A percentile compares a stretch with the other conserved stretches of the same genome.
These are phyloP conservation scores for Helichrysum umbraculigerum DNA, from an alignment of 129 eudicot species.

Conservation along the genomic window DNA sequence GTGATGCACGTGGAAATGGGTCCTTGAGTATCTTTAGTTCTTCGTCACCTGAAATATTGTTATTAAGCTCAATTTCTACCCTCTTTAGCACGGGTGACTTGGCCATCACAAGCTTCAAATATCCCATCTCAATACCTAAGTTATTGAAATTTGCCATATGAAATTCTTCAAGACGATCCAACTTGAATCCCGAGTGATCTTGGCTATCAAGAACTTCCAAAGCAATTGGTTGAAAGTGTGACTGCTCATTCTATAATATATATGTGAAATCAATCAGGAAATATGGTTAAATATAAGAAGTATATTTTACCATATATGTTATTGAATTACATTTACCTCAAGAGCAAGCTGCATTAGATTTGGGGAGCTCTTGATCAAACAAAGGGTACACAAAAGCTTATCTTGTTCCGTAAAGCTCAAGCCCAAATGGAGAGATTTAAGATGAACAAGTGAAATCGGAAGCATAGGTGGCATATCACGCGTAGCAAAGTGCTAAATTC, in stretches of 20 bases:
- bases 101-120: too few relatives aligned
- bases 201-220: background rate
- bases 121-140: background rate
- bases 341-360: background rate
- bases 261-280: too few relatives aligned
- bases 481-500: background rate
- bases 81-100: too few relatives aligned
- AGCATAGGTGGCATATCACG: background rate
- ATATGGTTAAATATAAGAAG: too few relatives aligned
- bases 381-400: background rate
- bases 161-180: too few relatives aligned
- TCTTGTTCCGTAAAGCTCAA: slow-evolving; percentile 1
- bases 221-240: background rate
- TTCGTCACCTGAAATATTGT: too few relatives aligned
- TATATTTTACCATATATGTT: background rate
- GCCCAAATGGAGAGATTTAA: background rate
- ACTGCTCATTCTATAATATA: too few relatives aligned
- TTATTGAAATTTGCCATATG: too few relatives aligned
- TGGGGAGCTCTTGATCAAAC: slow-evolving; percentile 5
- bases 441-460: background rate
- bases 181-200: background rate
- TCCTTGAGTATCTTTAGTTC: too few relatives aligned
- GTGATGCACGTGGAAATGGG: too few relatives aligned
- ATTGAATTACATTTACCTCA: background rate
- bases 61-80: too few relatives aligned